A percentile compares a stretch with the other conserved stretches of the same genome.
These are phyloP conservation scores for Neurospora sp. DNA, from an alignment of 2,329 filamentous ascomycete genomes.

Conservation along the genomic window DNA sequence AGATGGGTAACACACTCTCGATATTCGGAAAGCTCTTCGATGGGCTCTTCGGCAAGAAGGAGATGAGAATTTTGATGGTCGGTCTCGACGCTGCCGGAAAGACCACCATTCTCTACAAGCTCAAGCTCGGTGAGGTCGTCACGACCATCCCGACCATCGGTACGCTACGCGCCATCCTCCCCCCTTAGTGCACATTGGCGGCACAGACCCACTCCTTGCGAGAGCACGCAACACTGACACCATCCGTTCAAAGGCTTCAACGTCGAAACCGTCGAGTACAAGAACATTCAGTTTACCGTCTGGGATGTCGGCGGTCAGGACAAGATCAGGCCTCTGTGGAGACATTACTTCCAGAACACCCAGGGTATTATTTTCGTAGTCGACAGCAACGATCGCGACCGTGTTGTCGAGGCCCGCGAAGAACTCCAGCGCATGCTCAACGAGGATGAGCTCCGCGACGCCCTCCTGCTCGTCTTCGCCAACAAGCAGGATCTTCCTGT, in stretches of 20 bases:
- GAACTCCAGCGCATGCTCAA: constrained; percentile 98
- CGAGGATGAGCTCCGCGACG: constrained; percentile 96
- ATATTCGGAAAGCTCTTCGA: constrained; percentile 66
- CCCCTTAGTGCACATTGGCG: neutral
- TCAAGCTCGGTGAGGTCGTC: constrained; percentile 98
- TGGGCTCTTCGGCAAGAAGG: constrained; percentile 97
- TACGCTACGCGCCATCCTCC: constrained; percentile 34
- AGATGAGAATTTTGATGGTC: constrained; percentile 99
- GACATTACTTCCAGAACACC: constrained; percentile 99
- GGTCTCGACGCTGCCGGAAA: constrained; percentile 99
- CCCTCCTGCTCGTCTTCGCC: constrained; percentile 92
- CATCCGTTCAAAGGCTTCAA: constrained; percentile 66
- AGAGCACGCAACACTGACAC: constrained; percentile 16
- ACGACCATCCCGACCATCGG: constrained; percentile 98
- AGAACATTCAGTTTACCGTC: constrained; percentile 99
- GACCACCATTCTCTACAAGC: constrained; percentile 99
- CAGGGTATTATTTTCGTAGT: constrained; percentile 99
- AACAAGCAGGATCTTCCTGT: constrained; percentile 99
- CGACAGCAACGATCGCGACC: constrained; percentile 96
- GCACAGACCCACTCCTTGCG: constrained; percentile 1
- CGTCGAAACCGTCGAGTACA: constrained; percentile 99
- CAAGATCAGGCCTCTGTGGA: constrained; percentile 99
- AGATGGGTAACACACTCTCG: constrained; percentile 96
- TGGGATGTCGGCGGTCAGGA: constrained; percentile 99
- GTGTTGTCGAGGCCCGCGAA: constrained; percentile 92